These are phyloP conservation scores for Suhomyces sp. DNA, from an alignment of 805 yeast genomes.

Conservation along the genomic window DNA sequence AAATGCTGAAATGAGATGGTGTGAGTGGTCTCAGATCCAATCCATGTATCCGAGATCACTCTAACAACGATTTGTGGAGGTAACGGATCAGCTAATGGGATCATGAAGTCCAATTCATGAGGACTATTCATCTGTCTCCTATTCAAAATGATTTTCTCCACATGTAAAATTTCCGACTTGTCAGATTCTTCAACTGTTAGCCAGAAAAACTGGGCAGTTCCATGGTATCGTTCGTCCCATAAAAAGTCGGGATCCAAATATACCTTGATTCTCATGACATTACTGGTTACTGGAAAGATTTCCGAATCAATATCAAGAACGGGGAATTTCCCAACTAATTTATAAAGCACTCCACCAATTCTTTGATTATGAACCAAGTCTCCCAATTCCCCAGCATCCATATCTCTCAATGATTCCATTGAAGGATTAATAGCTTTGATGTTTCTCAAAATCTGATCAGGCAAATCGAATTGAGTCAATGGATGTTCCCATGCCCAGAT, in stretches of 20 bases:
- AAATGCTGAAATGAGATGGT: slow-evolving; percentile 87
- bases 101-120: slow-evolving; percentile 87
- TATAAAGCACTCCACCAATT: slow-evolving; percentile 65
- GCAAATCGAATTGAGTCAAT: slow-evolving; percentile 78
- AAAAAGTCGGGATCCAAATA: slow-evolving; percentile 69
- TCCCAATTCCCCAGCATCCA: slow-evolving; percentile 77
- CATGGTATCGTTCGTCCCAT: slow-evolving; percentile 85
- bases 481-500: slow-evolving; percentile 94
- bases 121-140: slow-evolving; percentile 50
- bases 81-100: slow-evolving; percentile 84
- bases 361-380: slow-evolving; percentile 81
- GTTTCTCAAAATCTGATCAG: slow-evolving; percentile 60
- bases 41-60: slow-evolving; percentile 82
- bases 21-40: slow-evolving; percentile 75
- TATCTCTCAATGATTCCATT: slow-evolving; percentile 70
- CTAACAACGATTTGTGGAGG: slow-evolving; percentile 85
- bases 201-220: slow-evolving; percentile 87
- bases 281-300: slow-evolving; percentile 82
- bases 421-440: slow-evolving; percentile 64
- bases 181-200: slow-evolving; percentile 86
- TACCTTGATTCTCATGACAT: slow-evolving; percentile 80
- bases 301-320: slow-evolving; percentile 71
- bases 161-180: slow-evolving; percentile 69
- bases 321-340: slow-evolving; percentile 72
- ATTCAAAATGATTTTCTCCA: slow-evolving; percentile 73